Base-by-base conservation (phyloP, 345 rosid genomes). In the Lumnitzera littorea region DNA sequence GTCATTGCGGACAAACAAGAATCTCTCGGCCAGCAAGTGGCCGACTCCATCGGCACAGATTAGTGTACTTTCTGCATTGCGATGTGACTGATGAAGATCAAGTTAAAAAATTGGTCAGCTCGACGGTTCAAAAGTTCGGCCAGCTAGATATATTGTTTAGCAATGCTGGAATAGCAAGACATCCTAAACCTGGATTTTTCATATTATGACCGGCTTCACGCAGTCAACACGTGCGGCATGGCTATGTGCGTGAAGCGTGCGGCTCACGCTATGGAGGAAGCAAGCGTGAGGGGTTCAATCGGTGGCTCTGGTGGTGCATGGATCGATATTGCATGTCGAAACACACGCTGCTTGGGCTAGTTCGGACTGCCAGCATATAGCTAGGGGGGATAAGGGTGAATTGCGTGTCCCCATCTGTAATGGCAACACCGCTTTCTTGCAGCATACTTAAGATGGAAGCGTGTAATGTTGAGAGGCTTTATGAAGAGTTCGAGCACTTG, bases 81-180 rank as follows among this genome's bases (percentile, higher is more conserved):
- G 76, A 65, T 12, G 66, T 76, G n/a, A 50, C 75, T 8, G 24
- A 63, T n/a, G 75, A 72, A 66, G 55, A 60, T 47, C 65, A 72
- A 12, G 60, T 73, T 0, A 58, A 70, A 62, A 24, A 56, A 41
- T 56, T 72, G 6, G 65, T 70, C 31, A 25, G 60, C 12, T 15
- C 70, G 20, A 61, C 72, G 9, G 50, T 66, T 20, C 52, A 24
- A 55, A 27, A 25, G 4, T 70, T 61, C 15, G 72, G 76, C 0
- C 54, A 27, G 20, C 65, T 76, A 25, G 75, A 76, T 60, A 46
- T 69, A 61, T 56, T 72, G 72, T 76, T 72, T 31, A 55, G 80
- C 57, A 76, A 69, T 15, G 76, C 69, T 0, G 76, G 72, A 15
- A 49, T 66, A 5, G 0, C 76, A 76, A 31, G 31, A 12, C 27